Evolutionary conservation across 768 basidiomycete genomes (phyloP), one percentile per base, ranked within the genome.

Genomic region (Crassisporium funariophilum): DNA sequence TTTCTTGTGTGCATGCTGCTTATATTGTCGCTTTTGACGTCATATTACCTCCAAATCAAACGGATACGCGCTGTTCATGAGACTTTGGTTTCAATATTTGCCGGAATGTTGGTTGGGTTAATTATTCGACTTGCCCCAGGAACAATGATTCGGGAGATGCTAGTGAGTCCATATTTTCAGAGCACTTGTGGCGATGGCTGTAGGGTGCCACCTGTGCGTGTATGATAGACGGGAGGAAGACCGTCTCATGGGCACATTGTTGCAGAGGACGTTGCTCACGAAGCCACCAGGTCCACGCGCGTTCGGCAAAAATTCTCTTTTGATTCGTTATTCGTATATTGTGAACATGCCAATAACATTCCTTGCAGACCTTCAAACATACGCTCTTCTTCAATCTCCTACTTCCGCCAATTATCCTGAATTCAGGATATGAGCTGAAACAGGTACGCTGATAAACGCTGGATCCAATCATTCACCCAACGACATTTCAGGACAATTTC

Each of bases 331-430:
- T 27, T 15, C 33, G 19, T 19, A 37, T 38, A 22, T 36, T 37
- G 31, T 36, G 52, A 47, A 52, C 8, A 52, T 50, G 17, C 49
- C 34, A 25, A 21, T 25, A 16, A 27, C 31, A 24, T 35, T 13
- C 27, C 27, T 44, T 55, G 2, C 59, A 95, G 94, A 94, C 91
- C 7, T 95, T 95, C 78, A 91, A 90, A 65, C 92, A 95, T 62
- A 98, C 95, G 2, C 76, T 98, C 40, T 95, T 99, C 75, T 97
- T 98, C 77, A 98, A 99, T 67, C 77, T 98, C 16, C 76, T 99
- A n/a, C 81, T 98, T 4, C 97, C 95, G 4, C 97, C 97, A 1
- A 99, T 99, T 64, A 99, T 99, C 62, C 73, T 99, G 31, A 97
- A 95, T 67, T 97, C 94, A 2, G 97, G 97, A 5, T 99, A 97